Percentiles rank a stretch among this genome's conserved stretches.
Conservation (phyloP, 352 stramenopile species). For the Phytophthora multivora region DNA sequence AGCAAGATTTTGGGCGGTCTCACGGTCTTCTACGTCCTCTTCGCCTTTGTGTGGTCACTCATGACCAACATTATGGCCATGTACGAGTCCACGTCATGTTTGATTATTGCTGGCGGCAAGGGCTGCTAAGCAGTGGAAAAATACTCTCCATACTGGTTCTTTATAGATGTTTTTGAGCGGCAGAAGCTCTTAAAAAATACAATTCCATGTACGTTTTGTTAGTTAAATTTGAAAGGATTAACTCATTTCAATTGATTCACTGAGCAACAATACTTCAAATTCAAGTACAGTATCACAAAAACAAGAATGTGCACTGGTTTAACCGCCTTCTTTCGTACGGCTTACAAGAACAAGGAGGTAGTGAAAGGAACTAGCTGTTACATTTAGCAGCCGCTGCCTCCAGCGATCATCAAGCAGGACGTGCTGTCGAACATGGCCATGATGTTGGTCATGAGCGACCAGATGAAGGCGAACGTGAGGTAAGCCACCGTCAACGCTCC, state of each 20-base stretch:
- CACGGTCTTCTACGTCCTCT: slow-evolving; percentile 34
- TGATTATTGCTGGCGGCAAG: slow-evolving; percentile 22
- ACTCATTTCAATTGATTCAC: too few relatives aligned
- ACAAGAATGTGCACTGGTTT: slow-evolving; percentile 2
- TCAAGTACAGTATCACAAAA: too few relatives aligned
- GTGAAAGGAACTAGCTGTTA: neutral
- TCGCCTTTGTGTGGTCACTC: slow-evolving; percentile 38
- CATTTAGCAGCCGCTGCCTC: slow-evolving; percentile 36
- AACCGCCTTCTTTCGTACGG: slow-evolving; percentile 4
- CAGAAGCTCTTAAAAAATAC: slow-evolving; percentile 1
- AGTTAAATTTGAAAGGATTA: neutral
- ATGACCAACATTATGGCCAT: slow-evolving; percentile 50
- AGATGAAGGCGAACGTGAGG: slow-evolving; percentile 32
- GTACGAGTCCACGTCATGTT: slow-evolving; percentile 37
- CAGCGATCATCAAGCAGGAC: slow-evolving; percentile 43
- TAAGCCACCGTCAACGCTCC: slow-evolving; percentile 34
- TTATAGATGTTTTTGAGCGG: neutral
- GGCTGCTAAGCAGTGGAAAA: slow-evolving; percentile 8
- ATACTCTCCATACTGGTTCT: neutral
- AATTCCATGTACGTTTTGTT: neutral
- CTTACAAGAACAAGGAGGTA: neutral
- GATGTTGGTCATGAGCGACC: slow-evolving; percentile 45
- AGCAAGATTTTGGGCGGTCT: slow-evolving; percentile 36
- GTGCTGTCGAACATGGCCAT: slow-evolving; percentile 46
- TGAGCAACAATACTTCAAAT: too few relatives aligned